These are phyloP conservation scores for Ambrosiella beaveri DNA, from an alignment of 2,329 filamentous ascomycete species.

Conservation along the genomic window DNA sequence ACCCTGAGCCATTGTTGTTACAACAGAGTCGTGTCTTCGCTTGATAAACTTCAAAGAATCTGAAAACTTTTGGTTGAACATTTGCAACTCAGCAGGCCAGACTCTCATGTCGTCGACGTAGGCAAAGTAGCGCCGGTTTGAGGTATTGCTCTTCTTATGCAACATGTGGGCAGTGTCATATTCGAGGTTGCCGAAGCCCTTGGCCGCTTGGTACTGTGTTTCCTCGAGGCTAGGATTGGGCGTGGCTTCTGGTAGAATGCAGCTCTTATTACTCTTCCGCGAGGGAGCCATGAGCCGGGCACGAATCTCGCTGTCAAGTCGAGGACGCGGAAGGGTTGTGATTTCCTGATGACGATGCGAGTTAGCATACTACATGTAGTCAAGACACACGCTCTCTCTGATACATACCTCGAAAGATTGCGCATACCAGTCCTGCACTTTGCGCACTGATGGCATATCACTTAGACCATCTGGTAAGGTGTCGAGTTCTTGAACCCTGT, in stretches of 20 bases:
- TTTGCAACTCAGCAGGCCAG: conserved; percentile 86
- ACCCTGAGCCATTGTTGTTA: conserved; percentile 94
- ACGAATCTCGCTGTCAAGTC: conserved; percentile 56
- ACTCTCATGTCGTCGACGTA: conserved; percentile 82
- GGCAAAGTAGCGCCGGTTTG: conserved; percentile 66
- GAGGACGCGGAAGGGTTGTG: conserved; percentile 65
- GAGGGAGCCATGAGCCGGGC: conserved; percentile 58
- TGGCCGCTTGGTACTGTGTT: conserved; percentile 57
- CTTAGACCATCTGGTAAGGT: conserved; percentile 88
- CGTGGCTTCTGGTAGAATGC: conserved; percentile 64
- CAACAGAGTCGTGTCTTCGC: conserved; percentile 85
- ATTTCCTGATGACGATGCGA: conserved; percentile 50
- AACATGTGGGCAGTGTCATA: conserved; percentile 30
- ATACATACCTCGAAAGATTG: conserved; percentile 86
- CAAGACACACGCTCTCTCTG: conserved; percentile 2
- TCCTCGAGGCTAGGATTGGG: conserved; percentile 77
- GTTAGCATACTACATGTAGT: conserved; percentile 9
- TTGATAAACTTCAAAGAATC: conserved; percentile 88
- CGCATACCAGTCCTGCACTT: conserved; percentile 95
- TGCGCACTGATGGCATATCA: conserved; percentile 92
- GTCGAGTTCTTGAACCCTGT: conserved; percentile 86
- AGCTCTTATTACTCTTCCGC: conserved; percentile 36
- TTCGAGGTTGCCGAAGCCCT: conserved; percentile 27
- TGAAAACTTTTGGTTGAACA: conserved; percentile 85
- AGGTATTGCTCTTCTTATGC: conserved; percentile 30